Conservation (phyloP, 164 flowering plant species). For the Litsea cubeba region DNA sequence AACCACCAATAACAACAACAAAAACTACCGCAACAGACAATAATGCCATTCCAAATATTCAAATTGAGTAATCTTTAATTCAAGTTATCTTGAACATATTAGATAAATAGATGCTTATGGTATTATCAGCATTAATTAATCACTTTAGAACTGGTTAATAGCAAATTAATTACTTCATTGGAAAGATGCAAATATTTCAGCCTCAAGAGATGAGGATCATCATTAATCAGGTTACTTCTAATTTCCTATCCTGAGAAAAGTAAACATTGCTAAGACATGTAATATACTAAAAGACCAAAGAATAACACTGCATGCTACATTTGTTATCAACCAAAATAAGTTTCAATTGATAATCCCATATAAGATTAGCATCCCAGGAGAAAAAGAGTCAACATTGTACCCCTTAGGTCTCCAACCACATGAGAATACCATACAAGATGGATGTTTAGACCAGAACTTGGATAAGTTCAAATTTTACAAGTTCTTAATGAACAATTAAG, state of each 20-base stretch:
- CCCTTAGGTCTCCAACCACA: not conserved
- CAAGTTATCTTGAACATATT: not conserved
- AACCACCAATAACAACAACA: too few species aligned
- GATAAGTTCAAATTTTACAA: not conserved
- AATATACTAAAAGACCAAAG: too few species aligned
- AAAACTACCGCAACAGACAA: too few species aligned
- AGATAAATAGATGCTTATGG: not conserved
- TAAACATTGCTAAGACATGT: not conserved
- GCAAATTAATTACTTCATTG: not conserved
- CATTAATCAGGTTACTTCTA: not conserved
- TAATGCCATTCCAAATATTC: too few species aligned
- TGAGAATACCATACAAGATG: not conserved
- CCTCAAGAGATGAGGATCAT: not conserved
- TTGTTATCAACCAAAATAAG: too few species aligned
- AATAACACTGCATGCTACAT: too few species aligned
- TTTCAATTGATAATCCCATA: too few species aligned
- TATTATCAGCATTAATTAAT: not conserved
- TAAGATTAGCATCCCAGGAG: not conserved
- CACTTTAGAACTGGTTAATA: too few species aligned
- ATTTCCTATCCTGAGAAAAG: not conserved
- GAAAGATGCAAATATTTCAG: not conserved
- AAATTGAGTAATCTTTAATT: too few species aligned
- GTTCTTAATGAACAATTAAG: not conserved
- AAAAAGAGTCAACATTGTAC: not conserved
- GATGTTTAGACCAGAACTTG: not conserved